Evolutionary conservation across 78 protist species (phyloP), one percentile per base, ranked within the genome.

Genomic region (Bodo saltans): DNA sequence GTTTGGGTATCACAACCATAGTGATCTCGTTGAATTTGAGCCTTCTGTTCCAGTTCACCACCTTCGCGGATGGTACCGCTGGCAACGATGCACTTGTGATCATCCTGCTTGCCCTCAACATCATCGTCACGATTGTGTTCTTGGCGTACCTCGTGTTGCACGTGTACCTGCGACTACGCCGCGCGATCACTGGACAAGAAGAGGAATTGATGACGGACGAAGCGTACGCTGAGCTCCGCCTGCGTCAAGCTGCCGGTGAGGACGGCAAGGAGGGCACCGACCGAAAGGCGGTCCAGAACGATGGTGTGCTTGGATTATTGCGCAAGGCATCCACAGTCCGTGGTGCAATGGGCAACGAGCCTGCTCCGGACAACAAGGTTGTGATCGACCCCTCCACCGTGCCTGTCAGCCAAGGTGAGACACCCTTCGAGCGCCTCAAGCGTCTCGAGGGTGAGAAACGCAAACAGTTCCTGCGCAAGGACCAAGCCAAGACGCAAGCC

Each of bases 31-130:
- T 76, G 23, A 76, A 76, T 12, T 23, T 76, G 34, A 2, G 69
- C n/a, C 69, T 76, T 26, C n/a, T 76, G 53, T 76, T 30, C 81
- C 72, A 76, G 39, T 71, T 47, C 60, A 17, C 8, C 60, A 47
- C 17, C 60, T 47, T 47, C 60, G 60, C 60, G n/a, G 60, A 47
- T 8, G 60, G 60, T 8, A 47, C 8, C n/a, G 60, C 60, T 17
- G n/a, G 8, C 60, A 47, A 47, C 60, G 17, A 8, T 8, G 60
- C 17, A 17, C 60, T 47, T 8, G 60, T 47, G n/a, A 47, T 47
- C 60, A 23, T 47, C 60, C 60, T 47, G n/a, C 17, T 47, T 17
- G 60, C 60, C 60, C 60, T 47, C 60, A 47, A 47, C 60, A 47
- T 17, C 60, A 47, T 47, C 60, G 60, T 47, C 60, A 8, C 17